Percentiles rank a stretch among this genome's conserved stretches.
Conservation (phyloP, 768 basidiomycete genomes). For the Pholiota conissans region DNA sequence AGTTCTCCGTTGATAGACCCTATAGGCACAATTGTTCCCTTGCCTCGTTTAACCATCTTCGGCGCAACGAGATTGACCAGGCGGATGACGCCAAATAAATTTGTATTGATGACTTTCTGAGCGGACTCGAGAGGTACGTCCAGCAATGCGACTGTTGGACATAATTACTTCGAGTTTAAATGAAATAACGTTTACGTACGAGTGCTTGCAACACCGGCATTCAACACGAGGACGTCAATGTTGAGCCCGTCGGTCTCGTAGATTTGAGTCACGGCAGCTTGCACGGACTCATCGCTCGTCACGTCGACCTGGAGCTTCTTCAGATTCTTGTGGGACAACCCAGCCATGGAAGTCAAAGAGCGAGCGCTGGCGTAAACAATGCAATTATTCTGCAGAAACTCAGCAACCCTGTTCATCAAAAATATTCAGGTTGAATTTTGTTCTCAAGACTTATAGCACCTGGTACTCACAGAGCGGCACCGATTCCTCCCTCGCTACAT, state of each 20-base stretch:
- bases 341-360: neutral
- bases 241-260: neutral
- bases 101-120: constrained; percentile 1
- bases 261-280: neutral
- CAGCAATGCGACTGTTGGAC: neutral
- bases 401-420: no score
- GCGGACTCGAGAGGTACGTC: neutral
- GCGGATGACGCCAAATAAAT: constrained; percentile 1
- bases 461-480: no score
- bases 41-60: neutral
- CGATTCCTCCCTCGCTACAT: no score
- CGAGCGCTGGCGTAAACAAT: neutral
- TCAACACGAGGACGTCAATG: neutral
- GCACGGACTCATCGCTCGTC: neutral
- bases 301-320: constrained; percentile 1
- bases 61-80: neutral
- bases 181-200: neutral
- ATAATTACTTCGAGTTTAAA: neutral
- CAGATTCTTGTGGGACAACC: neutral
- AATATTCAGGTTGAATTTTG: no score
- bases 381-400: neutral
- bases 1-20: constrained; percentile 1
- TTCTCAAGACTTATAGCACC: no score
- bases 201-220: neutral
- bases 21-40: constrained; percentile 1